phyloP scores from a whole-genome alignment of 148 eudicot genomes.

The Rhododendron henanense region DNA sequence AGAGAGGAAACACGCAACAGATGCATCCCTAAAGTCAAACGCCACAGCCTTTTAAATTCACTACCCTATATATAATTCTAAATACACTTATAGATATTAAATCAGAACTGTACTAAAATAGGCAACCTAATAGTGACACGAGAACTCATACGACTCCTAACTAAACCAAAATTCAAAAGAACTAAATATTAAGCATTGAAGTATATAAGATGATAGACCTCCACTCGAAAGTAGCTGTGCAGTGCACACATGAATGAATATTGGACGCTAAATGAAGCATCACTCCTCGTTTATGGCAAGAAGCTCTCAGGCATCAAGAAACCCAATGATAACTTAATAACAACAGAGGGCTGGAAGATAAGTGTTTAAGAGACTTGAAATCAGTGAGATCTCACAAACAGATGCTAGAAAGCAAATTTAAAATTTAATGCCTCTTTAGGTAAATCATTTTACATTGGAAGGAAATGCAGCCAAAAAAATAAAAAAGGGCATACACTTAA shows the following conservation, averaged over 20 bases:
- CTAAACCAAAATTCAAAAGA: neutral
- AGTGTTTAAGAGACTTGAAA: neutral
- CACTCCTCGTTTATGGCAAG: neutral
- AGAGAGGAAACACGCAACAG: neutral
- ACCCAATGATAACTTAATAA: neutral
- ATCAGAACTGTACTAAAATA: neutral
- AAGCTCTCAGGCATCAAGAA: neutral
- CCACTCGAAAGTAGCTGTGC: neutral
- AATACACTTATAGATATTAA: neutral
- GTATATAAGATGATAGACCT: neutral
- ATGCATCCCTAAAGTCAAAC: neutral
- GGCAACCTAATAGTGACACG: neutral
- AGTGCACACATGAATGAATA: neutral
- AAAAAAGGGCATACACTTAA: neutral
- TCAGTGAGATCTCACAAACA: neutral
- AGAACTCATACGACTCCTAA: neutral
- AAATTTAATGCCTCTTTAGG: neutral
- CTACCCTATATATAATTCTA: neutral
- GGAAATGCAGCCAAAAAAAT: neutral
- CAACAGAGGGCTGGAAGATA: neutral
- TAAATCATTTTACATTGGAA: neutral
- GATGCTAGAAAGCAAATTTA: slow-evolving; percentile 3
- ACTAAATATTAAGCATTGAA: neutral
- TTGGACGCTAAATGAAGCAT: neutral
- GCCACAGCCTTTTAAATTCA: neutral